Conservation (phyloP, 768 basidiomycete species). For the Glaciozyma antarctica region DNA sequence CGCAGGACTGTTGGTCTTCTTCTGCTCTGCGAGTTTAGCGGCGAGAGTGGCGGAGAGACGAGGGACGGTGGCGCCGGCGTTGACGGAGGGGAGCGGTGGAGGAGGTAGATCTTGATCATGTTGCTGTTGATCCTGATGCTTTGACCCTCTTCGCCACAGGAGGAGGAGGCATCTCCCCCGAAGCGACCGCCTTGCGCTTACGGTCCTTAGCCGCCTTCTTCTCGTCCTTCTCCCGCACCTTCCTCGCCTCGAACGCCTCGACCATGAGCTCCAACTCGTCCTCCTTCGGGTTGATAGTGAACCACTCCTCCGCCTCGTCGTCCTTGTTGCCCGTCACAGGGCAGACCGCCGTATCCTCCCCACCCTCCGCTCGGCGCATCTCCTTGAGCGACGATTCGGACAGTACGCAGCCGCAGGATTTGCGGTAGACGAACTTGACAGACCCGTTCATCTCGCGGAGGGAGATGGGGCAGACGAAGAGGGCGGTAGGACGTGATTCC, state of each 20-base stretch:
- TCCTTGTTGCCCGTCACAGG: conserved; percentile 35
- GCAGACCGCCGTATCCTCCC: conserved; percentile 29
- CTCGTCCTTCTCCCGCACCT: conserved; percentile 45
- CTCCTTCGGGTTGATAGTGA: conserved; percentile 60
- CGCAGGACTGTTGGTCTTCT: conserved; percentile 28
- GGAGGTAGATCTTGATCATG: neutral
- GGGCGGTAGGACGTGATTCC: conserved; percentile 46
- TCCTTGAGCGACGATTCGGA: conserved; percentile 72
- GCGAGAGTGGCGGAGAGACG: conserved; percentile 25
- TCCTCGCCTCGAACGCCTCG: conserved; percentile 51
- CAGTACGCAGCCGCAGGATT: conserved; percentile 82
- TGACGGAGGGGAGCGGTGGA: conserved; percentile 17
- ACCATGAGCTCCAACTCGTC: conserved; percentile 53
- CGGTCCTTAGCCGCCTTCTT: conserved; percentile 43
- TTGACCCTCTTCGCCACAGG: conserved; percentile 37
- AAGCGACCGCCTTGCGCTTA: conserved; percentile 51
- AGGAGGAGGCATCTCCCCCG: conserved; percentile 33
- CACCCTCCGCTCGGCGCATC: conserved; percentile 42
- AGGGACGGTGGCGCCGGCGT: conserved; percentile 22
- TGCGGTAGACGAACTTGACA: conserved; percentile 78
- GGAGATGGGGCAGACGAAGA: conserved; percentile 83
- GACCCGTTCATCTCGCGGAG: conserved; percentile 89
- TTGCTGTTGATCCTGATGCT: neutral
- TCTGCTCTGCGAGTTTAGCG: conserved; percentile 30
- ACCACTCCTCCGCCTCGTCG: conserved; percentile 54